Evolutionary conservation across 2,329 filamentous ascomycete species (phyloP), one percentile per base, ranked within the genome.

Genomic region (Fusarium pseudograminearum): DNA sequence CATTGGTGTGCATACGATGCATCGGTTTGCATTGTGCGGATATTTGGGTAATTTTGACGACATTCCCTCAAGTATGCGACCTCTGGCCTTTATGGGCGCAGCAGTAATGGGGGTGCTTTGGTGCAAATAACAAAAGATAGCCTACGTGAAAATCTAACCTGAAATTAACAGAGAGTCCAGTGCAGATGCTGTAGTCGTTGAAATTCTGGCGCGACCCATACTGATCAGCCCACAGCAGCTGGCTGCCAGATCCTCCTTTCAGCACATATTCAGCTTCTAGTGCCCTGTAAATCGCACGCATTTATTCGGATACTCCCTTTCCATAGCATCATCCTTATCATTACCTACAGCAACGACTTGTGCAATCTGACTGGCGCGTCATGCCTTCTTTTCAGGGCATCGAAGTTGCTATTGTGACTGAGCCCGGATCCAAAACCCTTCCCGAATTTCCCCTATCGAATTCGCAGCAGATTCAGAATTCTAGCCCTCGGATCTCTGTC

Each of bases 391-490:
- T 86, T 55, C 81, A 83, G 26, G 84, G 84, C 12, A 78, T 87
- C 53, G 80, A 85, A 30, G 61, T 87, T 26, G 82, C 80, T 4
- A 73, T 87, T 40, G 72, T 80, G 20, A 74, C 80, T 4, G 77
- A 80, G 42, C 73, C 78, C 18, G 76, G 77, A 4, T 70, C 77
- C 12, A 74, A 79, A 45, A 76, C 73, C 22, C 79, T 89, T 5
- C 82, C 83, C 16, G 87, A 89, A 71, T 88, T 85, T 70, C 83
- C 85, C 22, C 85, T 88, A 65, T 85, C 85, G 1, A 84, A 87
- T 51, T 81, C 80, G 15, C 53, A 50, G 12, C 55, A 50, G 42
- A 70, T 76, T 40, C 76, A 75, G 55, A 82, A 79, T 65, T 60
- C 68, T 24, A 78, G 81, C 16, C 81, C 86, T 3, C 80, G 75